phyloP scores from a whole-genome alignment of 2,329 filamentous ascomycete species.

The Celoporthe dispersa region DNA sequence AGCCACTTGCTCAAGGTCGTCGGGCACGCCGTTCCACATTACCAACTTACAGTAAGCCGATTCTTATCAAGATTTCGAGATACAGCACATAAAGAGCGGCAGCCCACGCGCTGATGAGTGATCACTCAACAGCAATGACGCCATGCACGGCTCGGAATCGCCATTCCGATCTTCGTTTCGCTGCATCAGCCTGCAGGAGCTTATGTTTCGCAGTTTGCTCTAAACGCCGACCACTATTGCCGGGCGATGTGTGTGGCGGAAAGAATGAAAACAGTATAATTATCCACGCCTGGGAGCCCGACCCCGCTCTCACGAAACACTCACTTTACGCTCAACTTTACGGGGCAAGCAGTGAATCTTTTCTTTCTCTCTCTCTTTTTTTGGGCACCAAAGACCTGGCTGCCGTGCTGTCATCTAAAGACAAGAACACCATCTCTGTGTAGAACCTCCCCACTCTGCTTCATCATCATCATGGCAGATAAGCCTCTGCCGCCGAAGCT shows the following conservation, averaged over 20 bases:
- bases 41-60: not conserved
- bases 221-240: not conserved
- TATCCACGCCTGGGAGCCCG: too few relatives aligned
- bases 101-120: not conserved
- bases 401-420: not conserved
- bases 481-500: slow-evolving; percentile 11
- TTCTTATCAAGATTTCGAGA: not conserved
- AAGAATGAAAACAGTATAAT: not conserved
- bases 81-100: not conserved
- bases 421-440: too few relatives aligned
- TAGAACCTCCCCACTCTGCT: too few relatives aligned
- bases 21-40: too few relatives aligned
- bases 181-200: not conserved
- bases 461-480: slow-evolving; percentile 13
- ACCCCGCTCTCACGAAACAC: not conserved
- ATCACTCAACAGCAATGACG: not conserved
- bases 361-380: not conserved
- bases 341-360: not conserved
- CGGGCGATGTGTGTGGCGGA: not conserved
- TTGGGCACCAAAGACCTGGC: not conserved
- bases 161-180: not conserved
- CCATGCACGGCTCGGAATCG: not conserved
- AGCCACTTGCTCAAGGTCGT: not conserved
- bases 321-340: not conserved
- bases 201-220: not conserved